Base-by-base conservation (phyloP, 129 eudicot genomes). In the Ambrosia artemisiifolia region DNA sequence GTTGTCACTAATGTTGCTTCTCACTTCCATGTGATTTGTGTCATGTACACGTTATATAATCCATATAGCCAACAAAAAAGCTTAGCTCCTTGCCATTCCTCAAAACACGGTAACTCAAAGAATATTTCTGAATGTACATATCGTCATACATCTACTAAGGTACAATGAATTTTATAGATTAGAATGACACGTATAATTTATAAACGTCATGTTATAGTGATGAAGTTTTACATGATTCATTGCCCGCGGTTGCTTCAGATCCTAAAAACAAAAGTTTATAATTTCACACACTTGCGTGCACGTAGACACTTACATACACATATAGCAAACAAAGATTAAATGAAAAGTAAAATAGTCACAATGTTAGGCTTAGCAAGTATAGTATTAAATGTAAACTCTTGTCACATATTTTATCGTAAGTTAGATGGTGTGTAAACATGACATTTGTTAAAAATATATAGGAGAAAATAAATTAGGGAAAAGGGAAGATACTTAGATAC, bases 1-100 rank as follows among this genome's bases (percentile, higher is more conserved):
- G 24, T 12, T 30, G 55, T 73, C 63, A 63, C 7, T 53, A 3
- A 74, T 56, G 47, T 12, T 59, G 30, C 7, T 56, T 40, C 8
- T 32, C 11, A 3, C 46, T 62, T 32, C 44, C 61, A 6, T 53
- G 44, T 69, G 63, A 16, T n/a, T 47, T 71, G 64, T 69, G 63
- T 34, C 28, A 63, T 71, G 64, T 6, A 16, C 78, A 47, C 47
- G n/a, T 14, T 6, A 17, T 33, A 73, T 44, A 11, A 72, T 70
- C 38, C 12, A 70, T 51, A 38, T 74, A 48, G 38, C 63, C 63
- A 74, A 74, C 78, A 60, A 60, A 60, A 57, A 11, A 28, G 64
- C 40, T 59, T 28, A 59, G 38, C 16, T 63, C 38, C 70, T 17
- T 62, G 11, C 63, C 32, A 73, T 19, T 44, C 51, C 48, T 50